A percentile compares a stretch with the other conserved stretches of the same genome.
Evolutionary conservation across 352 stramenopile species (phyloP).

Genomic region (Pythium pyrilobum): DNA sequence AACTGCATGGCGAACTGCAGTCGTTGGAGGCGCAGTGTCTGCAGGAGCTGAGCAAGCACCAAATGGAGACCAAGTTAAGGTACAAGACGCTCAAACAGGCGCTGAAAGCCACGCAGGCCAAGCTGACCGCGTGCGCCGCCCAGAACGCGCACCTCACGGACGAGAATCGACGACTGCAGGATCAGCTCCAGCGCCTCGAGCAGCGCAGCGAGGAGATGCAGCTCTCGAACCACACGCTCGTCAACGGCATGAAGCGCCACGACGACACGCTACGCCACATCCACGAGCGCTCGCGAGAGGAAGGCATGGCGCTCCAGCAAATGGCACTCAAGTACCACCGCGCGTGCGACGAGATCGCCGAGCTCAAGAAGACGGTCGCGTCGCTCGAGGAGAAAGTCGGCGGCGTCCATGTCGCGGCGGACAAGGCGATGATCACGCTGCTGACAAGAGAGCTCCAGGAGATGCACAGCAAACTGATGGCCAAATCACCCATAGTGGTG

Average conservation of each 20-base stretch:
- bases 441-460: slow-evolving; percentile 58
- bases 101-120: slow-evolving; percentile 51
- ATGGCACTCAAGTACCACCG: slow-evolving; percentile 61
- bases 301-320: slow-evolving; percentile 40
- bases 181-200: slow-evolving; percentile 24
- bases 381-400: slow-evolving; percentile 64
- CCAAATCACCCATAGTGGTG: no score
- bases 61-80: slow-evolving; percentile 31
- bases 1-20: slow-evolving; percentile 46
- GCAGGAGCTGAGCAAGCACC: slow-evolving; percentile 41
- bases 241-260: slow-evolving; percentile 66
- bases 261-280: slow-evolving; percentile 65
- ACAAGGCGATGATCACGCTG: slow-evolving; percentile 60
- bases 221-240: slow-evolving; percentile 43
- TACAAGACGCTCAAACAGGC: slow-evolving; percentile 34
- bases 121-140: slow-evolving; percentile 44
- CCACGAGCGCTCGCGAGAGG: slow-evolving; percentile 48
- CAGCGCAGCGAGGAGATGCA: slow-evolving; percentile 38
- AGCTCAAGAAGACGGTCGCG: slow-evolving; percentile 65
- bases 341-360: slow-evolving; percentile 62
- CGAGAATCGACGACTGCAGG: slow-evolving; percentile 23
- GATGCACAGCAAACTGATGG: slow-evolving; percentile 20
- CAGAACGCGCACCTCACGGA: slow-evolving; percentile 31
- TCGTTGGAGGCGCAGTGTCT: slow-evolving; percentile 60
- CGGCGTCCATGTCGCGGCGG: slow-evolving; percentile 53